These are phyloP conservation scores for Hortaea werneckii DNA, from an alignment of 2,329 filamentous ascomycete species.

Conservation along the genomic window DNA sequence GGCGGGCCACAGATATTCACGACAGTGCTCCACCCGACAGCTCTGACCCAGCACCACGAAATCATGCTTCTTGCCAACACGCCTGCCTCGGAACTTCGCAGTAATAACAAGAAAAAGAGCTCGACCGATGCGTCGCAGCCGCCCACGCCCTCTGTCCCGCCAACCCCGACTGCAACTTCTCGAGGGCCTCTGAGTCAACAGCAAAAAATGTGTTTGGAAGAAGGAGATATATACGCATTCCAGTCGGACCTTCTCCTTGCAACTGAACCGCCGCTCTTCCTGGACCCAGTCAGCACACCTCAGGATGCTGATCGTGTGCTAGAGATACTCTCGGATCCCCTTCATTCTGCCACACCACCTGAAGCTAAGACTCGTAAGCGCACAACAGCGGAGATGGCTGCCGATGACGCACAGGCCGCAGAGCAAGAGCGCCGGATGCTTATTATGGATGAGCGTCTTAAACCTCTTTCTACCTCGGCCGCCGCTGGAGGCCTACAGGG, in stretches of 20 bases:
- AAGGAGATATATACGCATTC: slow-evolving; percentile 59
- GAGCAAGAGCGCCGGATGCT: slow-evolving; percentile 90
- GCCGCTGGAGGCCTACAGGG: slow-evolving; percentile 65
- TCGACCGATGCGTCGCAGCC: slow-evolving; percentile 52
- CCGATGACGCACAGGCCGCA: slow-evolving; percentile 84
- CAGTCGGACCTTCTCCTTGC: slow-evolving; percentile 67
- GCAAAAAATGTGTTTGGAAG: slow-evolving; percentile 66
- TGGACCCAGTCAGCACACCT: slow-evolving; percentile 63
- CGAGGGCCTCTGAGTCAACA: slow-evolving; percentile 58
- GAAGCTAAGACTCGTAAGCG: slow-evolving; percentile 83
- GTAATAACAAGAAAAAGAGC: slow-evolving; percentile 28
- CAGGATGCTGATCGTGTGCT: slow-evolving; percentile 64
- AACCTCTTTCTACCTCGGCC: slow-evolving; percentile 47
- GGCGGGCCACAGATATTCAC: slow-evolving; percentile 56
- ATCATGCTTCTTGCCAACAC: slow-evolving; percentile 66
- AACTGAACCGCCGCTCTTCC: slow-evolving; percentile 62
- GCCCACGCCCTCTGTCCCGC: slow-evolving; percentile 47
- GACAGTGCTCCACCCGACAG: slow-evolving; percentile 75
- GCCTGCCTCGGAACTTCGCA: slow-evolving; percentile 43
- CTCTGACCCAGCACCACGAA: slow-evolving; percentile 64
- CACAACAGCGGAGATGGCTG: slow-evolving; percentile 87
- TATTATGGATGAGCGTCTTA: slow-evolving; percentile 73
- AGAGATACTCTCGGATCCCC: slow-evolving; percentile 61
- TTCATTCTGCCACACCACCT: slow-evolving; percentile 66
- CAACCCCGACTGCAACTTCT: slow-evolving; percentile 44